These are phyloP conservation scores for Asterophora lycoperdoides DNA, from an alignment of 768 basidiomycete genomes.

Conservation along the genomic window DNA sequence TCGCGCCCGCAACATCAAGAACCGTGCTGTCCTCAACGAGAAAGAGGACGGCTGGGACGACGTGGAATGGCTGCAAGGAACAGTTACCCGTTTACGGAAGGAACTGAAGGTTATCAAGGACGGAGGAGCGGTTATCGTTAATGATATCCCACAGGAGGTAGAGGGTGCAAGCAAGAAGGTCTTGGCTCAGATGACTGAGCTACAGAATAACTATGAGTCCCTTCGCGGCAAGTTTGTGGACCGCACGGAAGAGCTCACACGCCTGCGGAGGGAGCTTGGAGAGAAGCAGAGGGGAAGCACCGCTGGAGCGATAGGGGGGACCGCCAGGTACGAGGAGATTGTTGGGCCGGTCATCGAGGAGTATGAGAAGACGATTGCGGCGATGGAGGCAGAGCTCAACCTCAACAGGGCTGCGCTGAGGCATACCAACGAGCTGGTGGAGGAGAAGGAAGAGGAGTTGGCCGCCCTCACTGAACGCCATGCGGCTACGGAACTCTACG, in stretches of 20 bases:
- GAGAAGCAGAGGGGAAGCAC: constrained; percentile 60
- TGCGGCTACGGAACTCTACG: constrained; percentile 76
- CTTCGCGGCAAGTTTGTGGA: constrained; percentile 81
- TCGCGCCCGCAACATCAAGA: constrained; percentile 96
- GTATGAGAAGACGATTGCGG: constrained; percentile 95
- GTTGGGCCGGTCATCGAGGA: constrained; percentile 98
- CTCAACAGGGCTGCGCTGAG: constrained; percentile 82
- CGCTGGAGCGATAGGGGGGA: constrained; percentile 62
- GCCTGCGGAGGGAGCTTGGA: constrained; percentile 73
- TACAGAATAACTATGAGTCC: constrained; percentile 84
- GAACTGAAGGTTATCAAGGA: constrained; percentile 82
- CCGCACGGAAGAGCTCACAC: constrained; percentile 83
- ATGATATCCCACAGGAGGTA: constrained; percentile 34
- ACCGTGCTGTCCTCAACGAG: constrained; percentile 86
- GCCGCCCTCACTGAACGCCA: constrained; percentile 62
- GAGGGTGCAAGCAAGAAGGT: constrained; percentile 74
- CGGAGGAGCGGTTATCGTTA: constrained; percentile 37
- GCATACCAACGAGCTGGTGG: constrained; percentile 88
- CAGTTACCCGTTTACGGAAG: constrained; percentile 78
- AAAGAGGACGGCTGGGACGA: constrained; percentile 99
- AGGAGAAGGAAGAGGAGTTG: constrained; percentile 86
- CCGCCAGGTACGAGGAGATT: constrained; percentile 82
- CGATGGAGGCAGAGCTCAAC: constrained; percentile 90
- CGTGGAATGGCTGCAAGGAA: constrained; percentile 90
- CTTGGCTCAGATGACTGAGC: constrained; percentile 73